Evolutionary conservation across 805 yeast genomes (phyloP), one percentile per base, ranked within the genome.

Genomic region (Candida sonorensis): DNA sequence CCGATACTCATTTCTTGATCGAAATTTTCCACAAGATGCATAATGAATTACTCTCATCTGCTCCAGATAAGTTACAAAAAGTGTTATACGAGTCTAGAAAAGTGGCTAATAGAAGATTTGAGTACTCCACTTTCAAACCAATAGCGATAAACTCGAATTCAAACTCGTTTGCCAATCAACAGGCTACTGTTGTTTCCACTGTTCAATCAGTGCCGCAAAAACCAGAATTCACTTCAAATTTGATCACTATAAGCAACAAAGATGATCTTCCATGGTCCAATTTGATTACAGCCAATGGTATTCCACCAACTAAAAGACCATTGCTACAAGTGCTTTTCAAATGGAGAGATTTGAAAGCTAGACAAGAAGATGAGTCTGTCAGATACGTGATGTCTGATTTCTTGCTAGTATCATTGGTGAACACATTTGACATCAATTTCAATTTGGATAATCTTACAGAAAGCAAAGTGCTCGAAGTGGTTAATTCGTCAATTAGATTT

Each of bases 1-100:
- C 96, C 0, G 98, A 92, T 57, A 92, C 98, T 0, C 98, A 92
- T 57, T 92, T 87, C 48, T 59, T 92, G 31, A 64, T 92, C 23
- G 73, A 81, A 54, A 81, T 92, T 11, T 92, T 68, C 57, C 90
- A 86, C 49, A 72, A 72, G 40, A 57, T 92, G 56, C 76, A 75
- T 39, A 79, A 79, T 42, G 66, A 67, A 47, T 62, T 90, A 11
- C 48, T 81, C 3, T 68, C 69, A 17, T 52, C 60, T 25, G 63
- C n/a, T n/a, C n/a, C 68, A 5, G 51, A 48, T 19, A 53, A 47
- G 41, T 40, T 78, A 48, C 71, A 71, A n/a, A 62, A 64, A 12
- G 96, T 85, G 1, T 61, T 90, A 13, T 67, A 66, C 37, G 81
- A 77, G 27, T 85, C 95, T 1, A 65, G 97, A 35, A 69, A 73